A percentile compares a stretch with the other conserved stretches of the same genome.
Conservation (phyloP, 2,329 filamentous ascomycete species). For the Emmonsiellopsis sp. region DNA sequence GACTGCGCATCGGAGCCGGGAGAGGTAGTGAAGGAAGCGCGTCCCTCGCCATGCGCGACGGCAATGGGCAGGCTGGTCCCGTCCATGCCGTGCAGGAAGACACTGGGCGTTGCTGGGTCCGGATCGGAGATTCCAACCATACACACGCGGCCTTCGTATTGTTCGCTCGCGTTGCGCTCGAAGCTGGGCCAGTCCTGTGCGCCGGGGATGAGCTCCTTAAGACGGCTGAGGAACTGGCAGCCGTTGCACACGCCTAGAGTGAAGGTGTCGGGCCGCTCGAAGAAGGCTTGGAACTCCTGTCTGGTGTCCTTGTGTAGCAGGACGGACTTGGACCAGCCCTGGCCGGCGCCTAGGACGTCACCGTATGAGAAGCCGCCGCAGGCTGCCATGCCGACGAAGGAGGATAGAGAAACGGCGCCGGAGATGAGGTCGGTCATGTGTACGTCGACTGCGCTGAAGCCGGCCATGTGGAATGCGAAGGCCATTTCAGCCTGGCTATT, state of each 20-base stretch:
- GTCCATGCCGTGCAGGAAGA: slow-evolving; percentile 85
- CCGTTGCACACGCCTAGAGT: slow-evolving; percentile 93
- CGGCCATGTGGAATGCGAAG: slow-evolving; percentile 84
- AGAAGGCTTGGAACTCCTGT: slow-evolving; percentile 74
- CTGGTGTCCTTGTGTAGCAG: slow-evolving; percentile 70
- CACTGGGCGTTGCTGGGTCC: slow-evolving; percentile 48
- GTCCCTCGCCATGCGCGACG: slow-evolving; percentile 84
- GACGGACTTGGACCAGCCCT: slow-evolving; percentile 92
- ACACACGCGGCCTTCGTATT: slow-evolving; percentile 80
- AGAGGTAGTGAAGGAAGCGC: slow-evolving; percentile 59
- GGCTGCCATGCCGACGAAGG: slow-evolving; percentile 83
- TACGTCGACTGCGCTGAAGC: slow-evolving; percentile 85
- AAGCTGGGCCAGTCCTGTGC: slow-evolving; percentile 75
- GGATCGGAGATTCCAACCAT: slow-evolving; percentile 74
- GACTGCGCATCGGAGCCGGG: slow-evolving; percentile 29
- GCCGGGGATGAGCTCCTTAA: slow-evolving; percentile 81
- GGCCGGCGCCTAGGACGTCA: slow-evolving; percentile 84
- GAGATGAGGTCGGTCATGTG: slow-evolving; percentile 92
- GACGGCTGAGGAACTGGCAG: slow-evolving; percentile 83
- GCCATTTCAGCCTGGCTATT: slow-evolving; percentile 98
- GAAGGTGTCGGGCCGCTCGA: slow-evolving; percentile 81
- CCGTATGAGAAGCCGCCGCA: slow-evolving; percentile 96
- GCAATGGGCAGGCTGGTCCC: slow-evolving; percentile 75
- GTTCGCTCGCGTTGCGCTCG: slow-evolving; percentile 72
- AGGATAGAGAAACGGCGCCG: slow-evolving; percentile 66